Conservation (phyloP, 2,329 filamentous ascomycete genomes). For the Hypoxylon sp. region DNA sequence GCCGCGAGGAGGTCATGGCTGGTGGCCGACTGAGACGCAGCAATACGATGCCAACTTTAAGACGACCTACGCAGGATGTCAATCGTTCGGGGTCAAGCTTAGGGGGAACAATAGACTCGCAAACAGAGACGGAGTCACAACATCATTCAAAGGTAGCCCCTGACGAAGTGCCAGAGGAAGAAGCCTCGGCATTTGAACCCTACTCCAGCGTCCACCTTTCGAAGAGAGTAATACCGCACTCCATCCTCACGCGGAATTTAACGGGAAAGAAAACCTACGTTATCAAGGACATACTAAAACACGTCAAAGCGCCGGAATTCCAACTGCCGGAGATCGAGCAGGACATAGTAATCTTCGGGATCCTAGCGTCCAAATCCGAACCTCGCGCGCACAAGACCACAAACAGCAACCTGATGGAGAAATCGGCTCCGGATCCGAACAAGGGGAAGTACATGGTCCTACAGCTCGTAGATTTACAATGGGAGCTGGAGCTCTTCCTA, state of each 20-base stretch:
- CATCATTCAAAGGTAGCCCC: constrained; percentile 43
- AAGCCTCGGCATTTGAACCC: constrained; percentile 77
- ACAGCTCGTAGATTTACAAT: constrained; percentile 85
- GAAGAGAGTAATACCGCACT: constrained; percentile 83
- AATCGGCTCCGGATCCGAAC: constrained; percentile 63
- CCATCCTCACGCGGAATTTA: constrained; percentile 79
- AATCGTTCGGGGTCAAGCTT: constrained; percentile 27
- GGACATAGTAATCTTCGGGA: constrained; percentile 88
- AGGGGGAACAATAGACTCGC: constrained; percentile 33
- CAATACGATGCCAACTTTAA: constrained; percentile 52
- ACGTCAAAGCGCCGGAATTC: constrained; percentile 84
- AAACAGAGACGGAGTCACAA: constrained; percentile 37
- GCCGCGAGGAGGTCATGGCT: constrained; percentile 68
- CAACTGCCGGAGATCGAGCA: constrained; percentile 82
- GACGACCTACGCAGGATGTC: constrained; percentile 33
- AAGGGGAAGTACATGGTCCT: constrained; percentile 92
- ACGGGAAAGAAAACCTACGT: constrained; percentile 78
- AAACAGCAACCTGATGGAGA: constrained; percentile 55
- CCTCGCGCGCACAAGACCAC: constrained; percentile 68
- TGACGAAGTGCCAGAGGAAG: constrained; percentile 53
- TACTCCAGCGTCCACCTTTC: constrained; percentile 88
- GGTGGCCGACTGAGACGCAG: constrained; percentile 53
- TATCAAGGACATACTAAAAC: constrained; percentile 81
- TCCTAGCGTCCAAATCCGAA: constrained; percentile 87
- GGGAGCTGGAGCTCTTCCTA: constrained; percentile 89